Percentiles rank a stretch among this genome's conserved stretches.
phyloP scores from a whole-genome alignment of 1,284 basidiomycete genomes.

The Trichosporon inkin region DNA sequence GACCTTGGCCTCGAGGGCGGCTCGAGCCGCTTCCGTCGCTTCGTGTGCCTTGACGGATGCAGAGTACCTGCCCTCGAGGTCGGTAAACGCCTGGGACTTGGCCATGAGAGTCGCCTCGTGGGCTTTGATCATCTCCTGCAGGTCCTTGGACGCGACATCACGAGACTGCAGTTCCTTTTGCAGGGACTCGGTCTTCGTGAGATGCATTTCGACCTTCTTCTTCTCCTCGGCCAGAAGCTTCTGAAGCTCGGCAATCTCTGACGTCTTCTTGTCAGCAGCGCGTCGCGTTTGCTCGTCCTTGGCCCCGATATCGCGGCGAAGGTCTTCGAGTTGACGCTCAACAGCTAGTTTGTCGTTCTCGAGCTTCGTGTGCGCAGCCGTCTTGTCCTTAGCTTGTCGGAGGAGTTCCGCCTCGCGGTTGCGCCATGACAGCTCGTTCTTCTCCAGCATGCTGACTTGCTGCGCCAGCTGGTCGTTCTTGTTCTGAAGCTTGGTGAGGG shows the following conservation, averaged over 20 bases:
- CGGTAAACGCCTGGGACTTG: conserved; percentile 69
- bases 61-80: conserved; percentile 60
- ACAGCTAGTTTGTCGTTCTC: conserved; percentile 60
- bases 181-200: conserved; percentile 59
- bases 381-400: conserved; percentile 34
- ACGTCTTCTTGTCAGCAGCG: conserved; percentile 71
- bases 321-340: conserved; percentile 64
- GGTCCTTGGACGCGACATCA: conserved; percentile 74
- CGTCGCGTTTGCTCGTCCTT: conserved; percentile 75
- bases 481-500: conserved; percentile 31
- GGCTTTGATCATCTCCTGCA: conserved; percentile 48
- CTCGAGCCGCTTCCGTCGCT: conserved; percentile 48
- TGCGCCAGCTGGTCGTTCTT: conserved; percentile 77
- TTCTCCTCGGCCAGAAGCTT: conserved; percentile 65
- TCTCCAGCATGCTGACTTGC: conserved; percentile 73
- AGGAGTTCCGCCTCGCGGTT: conserved; percentile 61
- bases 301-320: conserved; percentile 65
- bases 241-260: conserved; percentile 65
- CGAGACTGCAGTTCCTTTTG: conserved; percentile 66
- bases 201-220: conserved; percentile 60
- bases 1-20: conserved; percentile 64
- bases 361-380: conserved; percentile 31
- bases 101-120: conserved; percentile 69
- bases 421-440: conserved; percentile 67
- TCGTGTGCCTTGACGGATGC: conserved; percentile 48